These are phyloP conservation scores for Monosporascus cannonballus DNA, from an alignment of 2,329 filamentous ascomycete genomes.

Conservation along the genomic window DNA sequence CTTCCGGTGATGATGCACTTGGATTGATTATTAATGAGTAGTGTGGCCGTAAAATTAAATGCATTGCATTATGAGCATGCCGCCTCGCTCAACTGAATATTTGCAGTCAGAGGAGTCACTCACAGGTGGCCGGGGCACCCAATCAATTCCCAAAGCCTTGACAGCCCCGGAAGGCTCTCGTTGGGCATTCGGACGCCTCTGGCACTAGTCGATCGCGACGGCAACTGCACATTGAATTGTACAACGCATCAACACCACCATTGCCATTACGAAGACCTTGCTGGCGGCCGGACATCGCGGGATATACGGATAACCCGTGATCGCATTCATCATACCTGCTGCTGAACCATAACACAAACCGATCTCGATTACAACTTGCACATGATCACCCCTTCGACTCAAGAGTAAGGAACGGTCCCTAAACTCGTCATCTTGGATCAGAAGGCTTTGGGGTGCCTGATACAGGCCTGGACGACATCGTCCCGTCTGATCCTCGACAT, in stretches of 20 bases:
- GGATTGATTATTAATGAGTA: slow-evolving; percentile 6
- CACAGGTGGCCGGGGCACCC: slow-evolving; percentile 16
- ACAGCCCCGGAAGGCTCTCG: slow-evolving; percentile 31
- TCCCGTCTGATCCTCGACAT: not conserved
- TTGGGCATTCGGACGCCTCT: slow-evolving; percentile 45
- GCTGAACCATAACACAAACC: slow-evolving; percentile 13
- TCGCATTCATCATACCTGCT: slow-evolving; percentile 12
- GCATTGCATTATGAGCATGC: slow-evolving; percentile 11
- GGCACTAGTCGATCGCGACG: slow-evolving; percentile 32
- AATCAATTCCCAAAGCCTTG: slow-evolving; percentile 26
- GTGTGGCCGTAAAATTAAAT: not conserved
- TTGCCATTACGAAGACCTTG: slow-evolving; percentile 13
- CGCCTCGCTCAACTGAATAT: slow-evolving; percentile 19
- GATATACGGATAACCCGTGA: slow-evolving; percentile 17
- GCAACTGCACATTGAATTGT: slow-evolving; percentile 25
- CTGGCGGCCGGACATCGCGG: slow-evolving; percentile 18
- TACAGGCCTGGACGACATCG: slow-evolving; percentile 3
- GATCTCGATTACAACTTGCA: slow-evolving; percentile 18
- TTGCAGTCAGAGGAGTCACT: slow-evolving; percentile 21
- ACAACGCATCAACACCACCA: slow-evolving; percentile 44
- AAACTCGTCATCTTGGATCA: slow-evolving; percentile 7
- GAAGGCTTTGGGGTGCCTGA: slow-evolving; percentile 3
- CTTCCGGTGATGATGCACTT: slow-evolving; percentile 7
- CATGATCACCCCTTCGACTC: slow-evolving; percentile 6
- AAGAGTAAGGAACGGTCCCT: slow-evolving; percentile 4